Evolutionary conservation across 1,284 basidiomycete genomes (phyloP).

Genomic region (Sporisorium exsertum): DNA sequence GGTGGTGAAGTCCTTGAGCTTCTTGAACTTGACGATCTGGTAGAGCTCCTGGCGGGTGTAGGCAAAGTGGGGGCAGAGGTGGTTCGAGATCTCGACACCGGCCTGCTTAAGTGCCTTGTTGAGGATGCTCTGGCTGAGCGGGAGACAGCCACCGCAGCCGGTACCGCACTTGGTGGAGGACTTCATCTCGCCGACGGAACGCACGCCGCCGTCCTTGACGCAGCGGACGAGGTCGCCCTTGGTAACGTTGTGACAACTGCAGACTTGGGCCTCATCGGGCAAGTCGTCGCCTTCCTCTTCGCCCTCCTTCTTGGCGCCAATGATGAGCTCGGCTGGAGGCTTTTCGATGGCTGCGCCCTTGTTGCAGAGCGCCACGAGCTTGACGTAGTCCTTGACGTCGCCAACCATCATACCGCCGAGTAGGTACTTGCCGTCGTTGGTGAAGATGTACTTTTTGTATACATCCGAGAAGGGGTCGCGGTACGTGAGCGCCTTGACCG

Average conservation of each 20-base stretch:
- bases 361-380: slow-evolving; percentile 79
- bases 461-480: slow-evolving; percentile 76
- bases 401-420: slow-evolving; percentile 86
- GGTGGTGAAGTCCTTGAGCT: slow-evolving; percentile 75
- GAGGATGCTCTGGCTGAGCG: slow-evolving; percentile 74
- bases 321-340: slow-evolving; percentile 77
- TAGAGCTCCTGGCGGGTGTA: slow-evolving; percentile 79
- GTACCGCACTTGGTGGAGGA: slow-evolving; percentile 78
- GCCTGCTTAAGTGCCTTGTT: slow-evolving; percentile 79
- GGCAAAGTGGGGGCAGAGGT: slow-evolving; percentile 79
- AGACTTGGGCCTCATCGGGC: slow-evolving; percentile 79
- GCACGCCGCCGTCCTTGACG: slow-evolving; percentile 74
- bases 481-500: slow-evolving; percentile 77
- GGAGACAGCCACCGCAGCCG: slow-evolving; percentile 80
- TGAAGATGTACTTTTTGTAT: slow-evolving; percentile 81
- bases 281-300: slow-evolving; percentile 77
- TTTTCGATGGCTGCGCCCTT: slow-evolving; percentile 79
- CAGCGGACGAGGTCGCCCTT: slow-evolving; percentile 76
- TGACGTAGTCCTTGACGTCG: slow-evolving; percentile 79
- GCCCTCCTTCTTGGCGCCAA: slow-evolving; percentile 74
- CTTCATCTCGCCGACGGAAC: slow-evolving; percentile 76
- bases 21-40: slow-evolving; percentile 78
- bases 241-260: slow-evolving; percentile 78
- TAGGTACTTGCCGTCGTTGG: slow-evolving; percentile 79
- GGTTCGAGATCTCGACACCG: slow-evolving; percentile 76